phyloP scores from a whole-genome alignment of 139 green algal genomes.

The Desmodesmus armatus region DNA sequence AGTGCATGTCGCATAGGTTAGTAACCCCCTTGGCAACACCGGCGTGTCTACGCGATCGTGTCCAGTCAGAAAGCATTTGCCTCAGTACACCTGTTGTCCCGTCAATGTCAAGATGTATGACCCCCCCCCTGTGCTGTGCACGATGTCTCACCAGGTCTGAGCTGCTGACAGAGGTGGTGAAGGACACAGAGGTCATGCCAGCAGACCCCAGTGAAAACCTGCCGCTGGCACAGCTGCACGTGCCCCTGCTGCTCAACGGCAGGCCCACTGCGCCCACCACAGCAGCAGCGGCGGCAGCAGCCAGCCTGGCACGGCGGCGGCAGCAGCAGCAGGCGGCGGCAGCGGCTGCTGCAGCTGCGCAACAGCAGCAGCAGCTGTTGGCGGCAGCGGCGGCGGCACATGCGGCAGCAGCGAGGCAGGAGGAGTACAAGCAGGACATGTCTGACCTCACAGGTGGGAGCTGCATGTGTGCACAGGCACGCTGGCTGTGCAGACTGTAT shows the following conservation, averaged over 20 bases:
- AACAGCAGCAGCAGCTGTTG: conserved; percentile 28
- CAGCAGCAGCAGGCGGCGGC: background rate
- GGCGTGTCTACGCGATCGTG: too few relatives aligned
- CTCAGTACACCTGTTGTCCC: background rate
- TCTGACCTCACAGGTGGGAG: conserved; percentile 21
- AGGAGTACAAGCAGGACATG: background rate
- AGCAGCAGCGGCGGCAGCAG: conserved; percentile 18
- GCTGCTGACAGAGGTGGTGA: conserved; percentile 87
- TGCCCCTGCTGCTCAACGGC: conserved; percentile 7
- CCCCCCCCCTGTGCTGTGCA: background rate
- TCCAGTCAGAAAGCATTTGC: too few relatives aligned
- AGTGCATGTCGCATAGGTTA: too few relatives aligned
- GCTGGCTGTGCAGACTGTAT: background rate
- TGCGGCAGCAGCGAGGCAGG: background rate
- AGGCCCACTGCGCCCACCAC: background rate
- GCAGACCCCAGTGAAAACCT: conserved; percentile 63
- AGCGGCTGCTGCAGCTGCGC: background rate
- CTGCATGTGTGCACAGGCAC: background rate
- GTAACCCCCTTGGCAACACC: too few relatives aligned
- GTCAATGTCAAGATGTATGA: background rate
- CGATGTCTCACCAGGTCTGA: conserved; percentile 50
- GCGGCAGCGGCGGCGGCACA: background rate
- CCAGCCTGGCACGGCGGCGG: background rate
- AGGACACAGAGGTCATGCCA: conserved; percentile 80
- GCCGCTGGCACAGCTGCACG: conserved; percentile 38